phyloP scores from a whole-genome alignment of 345 rosid genomes.

The Aethionema arabicum region DNA sequence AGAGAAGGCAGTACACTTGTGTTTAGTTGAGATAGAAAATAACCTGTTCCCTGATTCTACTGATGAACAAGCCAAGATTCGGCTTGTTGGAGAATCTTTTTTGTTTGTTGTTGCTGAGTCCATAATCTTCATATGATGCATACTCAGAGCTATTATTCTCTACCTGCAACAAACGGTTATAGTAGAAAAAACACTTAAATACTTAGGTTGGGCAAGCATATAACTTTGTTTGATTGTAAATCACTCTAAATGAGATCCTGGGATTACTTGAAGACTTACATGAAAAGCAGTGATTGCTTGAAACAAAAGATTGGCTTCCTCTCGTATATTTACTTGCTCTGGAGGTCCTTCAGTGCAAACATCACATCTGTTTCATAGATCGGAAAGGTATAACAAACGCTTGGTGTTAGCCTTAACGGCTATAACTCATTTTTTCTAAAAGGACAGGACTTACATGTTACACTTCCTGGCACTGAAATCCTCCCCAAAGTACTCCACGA shows the following conservation, averaged over 20 bases:
- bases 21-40: background rate
- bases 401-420: background rate
- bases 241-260: background rate
- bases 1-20: conserved; percentile 12
- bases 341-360: conserved; percentile 74
- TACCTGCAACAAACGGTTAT: conserved; percentile 33
- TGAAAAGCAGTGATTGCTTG: conserved; percentile 59
- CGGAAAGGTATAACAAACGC: background rate
- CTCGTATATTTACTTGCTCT: conserved; percentile 56
- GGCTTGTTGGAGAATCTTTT: conserved; percentile 45
- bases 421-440: background rate
- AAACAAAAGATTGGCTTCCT: conserved; percentile 66
- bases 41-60: conserved; percentile 77
- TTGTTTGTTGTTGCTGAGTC: conserved; percentile 30
- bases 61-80: conserved; percentile 52
- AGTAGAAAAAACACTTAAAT: background rate
- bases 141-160: conserved; percentile 31
- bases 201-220: background rate
- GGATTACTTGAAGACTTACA: conserved; percentile 37
- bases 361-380: conserved; percentile 63
- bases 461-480: conserved; percentile 60
- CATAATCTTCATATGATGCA: conserved; percentile 45
- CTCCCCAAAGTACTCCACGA: conserved; percentile 85
- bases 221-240: background rate
- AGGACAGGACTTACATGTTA: conserved; percentile 49